phyloP scores from a whole-genome alignment of 371 early-diverging fungal genomes.

The Apophysomyces elegans region DNA sequence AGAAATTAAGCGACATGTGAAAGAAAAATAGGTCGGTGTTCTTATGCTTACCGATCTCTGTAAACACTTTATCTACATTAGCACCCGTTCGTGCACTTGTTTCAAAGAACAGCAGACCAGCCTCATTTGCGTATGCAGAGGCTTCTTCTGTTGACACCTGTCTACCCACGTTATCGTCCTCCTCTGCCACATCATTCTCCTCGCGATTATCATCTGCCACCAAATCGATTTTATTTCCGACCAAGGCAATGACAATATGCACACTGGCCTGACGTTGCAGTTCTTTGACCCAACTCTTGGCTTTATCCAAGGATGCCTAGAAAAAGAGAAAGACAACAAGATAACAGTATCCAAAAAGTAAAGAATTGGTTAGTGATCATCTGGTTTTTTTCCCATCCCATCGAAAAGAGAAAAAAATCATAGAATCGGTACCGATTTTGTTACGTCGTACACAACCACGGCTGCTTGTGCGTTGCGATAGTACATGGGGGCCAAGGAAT shows the following conservation, averaged over 20 bases:
- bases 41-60: slow-evolving; percentile 38
- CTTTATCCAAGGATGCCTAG: slow-evolving; percentile 92
- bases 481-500: slow-evolving; percentile 98
- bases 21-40: background rate
- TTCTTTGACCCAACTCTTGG: slow-evolving; percentile 99
- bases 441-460: slow-evolving; percentile 94
- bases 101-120: slow-evolving; percentile 84
- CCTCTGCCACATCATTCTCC: slow-evolving; percentile 33
- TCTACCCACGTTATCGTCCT: slow-evolving; percentile 48
- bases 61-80: slow-evolving; percentile 81
- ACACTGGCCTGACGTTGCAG: slow-evolving; percentile 95
- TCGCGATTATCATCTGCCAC: slow-evolving; percentile 46
- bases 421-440: slow-evolving; percentile 67
- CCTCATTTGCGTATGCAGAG: slow-evolving; percentile 79
- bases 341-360: background rate
- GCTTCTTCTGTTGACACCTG: slow-evolving; percentile 78
- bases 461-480: slow-evolving; percentile 98
- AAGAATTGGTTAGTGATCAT: slow-evolving; percentile 1
- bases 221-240: slow-evolving; percentile 95
- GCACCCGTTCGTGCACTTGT: slow-evolving; percentile 88
- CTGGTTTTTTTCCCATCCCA: slow-evolving; percentile 14
- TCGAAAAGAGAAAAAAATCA: slow-evolving; percentile 15
- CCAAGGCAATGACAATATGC: slow-evolving; percentile 95
- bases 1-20: slow-evolving; percentile 8
- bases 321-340: background rate